Evolutionary conservation across 1,284 basidiomycete genomes (phyloP).

Genomic region (Lentinus polychrous): DNA sequence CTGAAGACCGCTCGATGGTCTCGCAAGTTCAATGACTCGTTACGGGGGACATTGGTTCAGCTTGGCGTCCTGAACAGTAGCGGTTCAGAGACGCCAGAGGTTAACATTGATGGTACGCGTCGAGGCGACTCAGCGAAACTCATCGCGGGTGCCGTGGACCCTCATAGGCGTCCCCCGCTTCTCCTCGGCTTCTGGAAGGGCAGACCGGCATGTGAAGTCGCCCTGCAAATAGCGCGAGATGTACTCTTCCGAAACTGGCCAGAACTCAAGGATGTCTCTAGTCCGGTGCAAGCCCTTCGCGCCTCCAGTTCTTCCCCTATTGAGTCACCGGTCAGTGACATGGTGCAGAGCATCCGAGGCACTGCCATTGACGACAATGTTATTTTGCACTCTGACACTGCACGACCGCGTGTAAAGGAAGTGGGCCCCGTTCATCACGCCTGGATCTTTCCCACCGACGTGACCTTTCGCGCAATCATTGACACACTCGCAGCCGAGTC

Average conservation of each 20-base stretch:
- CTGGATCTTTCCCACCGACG: constrained; percentile 41
- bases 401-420: neutral
- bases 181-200: constrained; percentile 39
- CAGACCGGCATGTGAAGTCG: constrained; percentile 36
- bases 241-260: constrained; percentile 48
- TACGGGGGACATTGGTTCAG: constrained; percentile 35
- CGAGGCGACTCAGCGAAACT: neutral
- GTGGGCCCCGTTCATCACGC: constrained; percentile 18
- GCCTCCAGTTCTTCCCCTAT: constrained; percentile 21
- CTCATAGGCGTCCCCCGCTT: constrained; percentile 18
- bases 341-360: constrained; percentile 14
- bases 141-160: constrained; percentile 16
- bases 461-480: constrained; percentile 57
- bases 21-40: constrained; percentile 39
- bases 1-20: constrained; percentile 52
- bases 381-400: neutral
- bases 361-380: neutral
- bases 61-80: constrained; percentile 16
- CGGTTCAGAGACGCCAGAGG: neutral
- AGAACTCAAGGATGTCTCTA: constrained; percentile 17
- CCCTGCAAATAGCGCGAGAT: constrained; percentile 40
- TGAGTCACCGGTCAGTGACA: constrained; percentile 22
- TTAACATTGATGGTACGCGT: no score
- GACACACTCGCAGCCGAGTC: constrained; percentile 50
- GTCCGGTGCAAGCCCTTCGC: constrained; percentile 26